These are phyloP conservation scores for Carex myosuroides DNA, from an alignment of 176 grass and related monocot species.

Conservation along the genomic window DNA sequence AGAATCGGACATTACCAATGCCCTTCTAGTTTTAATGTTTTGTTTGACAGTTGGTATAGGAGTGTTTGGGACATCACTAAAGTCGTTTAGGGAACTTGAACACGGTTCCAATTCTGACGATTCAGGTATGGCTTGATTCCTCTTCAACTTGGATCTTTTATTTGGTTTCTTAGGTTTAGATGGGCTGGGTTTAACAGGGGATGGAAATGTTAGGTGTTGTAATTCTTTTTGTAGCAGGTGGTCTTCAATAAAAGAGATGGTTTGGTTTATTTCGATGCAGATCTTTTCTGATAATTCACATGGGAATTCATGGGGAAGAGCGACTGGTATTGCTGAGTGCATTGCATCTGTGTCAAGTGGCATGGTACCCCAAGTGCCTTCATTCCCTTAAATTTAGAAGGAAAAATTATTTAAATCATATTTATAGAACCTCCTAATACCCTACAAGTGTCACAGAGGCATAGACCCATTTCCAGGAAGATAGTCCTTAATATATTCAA, in stretches of 20 bases:
- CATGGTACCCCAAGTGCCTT: constrained; percentile 8
- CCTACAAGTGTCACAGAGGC: not conserved
- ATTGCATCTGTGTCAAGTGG: constrained; percentile 42
- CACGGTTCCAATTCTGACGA: constrained; percentile 39
- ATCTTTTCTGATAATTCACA: constrained; percentile 84
- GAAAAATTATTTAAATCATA: not conserved
- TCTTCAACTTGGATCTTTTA: constrained; percentile 70
- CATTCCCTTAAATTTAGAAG: constrained; percentile 14
- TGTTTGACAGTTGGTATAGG: constrained; percentile 31
- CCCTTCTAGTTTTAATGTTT: constrained; percentile 37
- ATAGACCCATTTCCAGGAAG: not conserved
- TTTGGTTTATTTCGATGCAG: constrained; percentile 55
- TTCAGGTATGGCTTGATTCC: constrained; percentile 25
- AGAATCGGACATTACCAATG: constrained; percentile 56
- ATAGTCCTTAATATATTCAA: not conserved
- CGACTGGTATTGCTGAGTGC: constrained; percentile 47
- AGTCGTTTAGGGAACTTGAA: constrained; percentile 79
- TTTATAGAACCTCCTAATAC: not conserved
- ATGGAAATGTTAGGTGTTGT: constrained; percentile 27
- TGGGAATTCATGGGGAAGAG: constrained; percentile 56
- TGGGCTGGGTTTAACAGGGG: constrained; percentile 25
- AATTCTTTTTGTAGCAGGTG: constrained; percentile 41
- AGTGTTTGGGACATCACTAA: constrained; percentile 44
- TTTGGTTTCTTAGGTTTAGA: constrained; percentile 39
- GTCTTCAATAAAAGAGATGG: constrained; percentile 59